Evolutionary conservation across 2,329 filamentous ascomycete species (phyloP), one percentile per base, ranked within the genome.

Genomic region (Drechslera avenae): DNA sequence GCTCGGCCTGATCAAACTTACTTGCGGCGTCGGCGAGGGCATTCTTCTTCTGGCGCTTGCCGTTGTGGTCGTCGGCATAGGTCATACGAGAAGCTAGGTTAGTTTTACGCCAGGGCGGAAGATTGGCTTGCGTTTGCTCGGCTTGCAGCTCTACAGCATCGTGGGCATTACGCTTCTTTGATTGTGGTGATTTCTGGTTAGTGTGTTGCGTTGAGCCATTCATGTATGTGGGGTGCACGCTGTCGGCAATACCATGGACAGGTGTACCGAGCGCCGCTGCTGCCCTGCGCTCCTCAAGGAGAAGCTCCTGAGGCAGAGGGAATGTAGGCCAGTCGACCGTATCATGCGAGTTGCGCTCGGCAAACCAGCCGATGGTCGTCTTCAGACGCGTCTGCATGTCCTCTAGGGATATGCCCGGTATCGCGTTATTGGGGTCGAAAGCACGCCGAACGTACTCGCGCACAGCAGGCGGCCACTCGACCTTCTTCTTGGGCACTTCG

Each of bases 341-440:
- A 68, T 88, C 81, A 68, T 97, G 83, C 47, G 83, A 82, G 60
- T 87, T 83, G 62, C 78, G 83, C 63, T 93, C 88, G 60, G 90
- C 91, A 57, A 90, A 90, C 46, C 86, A 81, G 54, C 88, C 90
- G 71, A 99, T 97, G 62, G 91, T 88, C 54, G 87, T 79, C 75
- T 93, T 96, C 57, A 99, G 79, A 69, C 91, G 95, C 53, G 80
- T 79, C 73, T 96, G 89, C 81, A 97, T 88, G 50, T 96, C 91
- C 45, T 81, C 66, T 42, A 62, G 62, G n/a, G 67, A 68, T 50
- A 81, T 76, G 50, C 73, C 76, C 12, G 69, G 55, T 33, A 79
- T 72, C 31, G 65, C 62, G 69, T 91, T 89, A 51, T 86, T 83
- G 19, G 85, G 83, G 42, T 89, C 85, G 71, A 97, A 97, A 19